Evolutionary conservation across 2,329 filamentous ascomycete genomes (phyloP).

Genomic region (Sphaerulina vaccinii): DNA sequence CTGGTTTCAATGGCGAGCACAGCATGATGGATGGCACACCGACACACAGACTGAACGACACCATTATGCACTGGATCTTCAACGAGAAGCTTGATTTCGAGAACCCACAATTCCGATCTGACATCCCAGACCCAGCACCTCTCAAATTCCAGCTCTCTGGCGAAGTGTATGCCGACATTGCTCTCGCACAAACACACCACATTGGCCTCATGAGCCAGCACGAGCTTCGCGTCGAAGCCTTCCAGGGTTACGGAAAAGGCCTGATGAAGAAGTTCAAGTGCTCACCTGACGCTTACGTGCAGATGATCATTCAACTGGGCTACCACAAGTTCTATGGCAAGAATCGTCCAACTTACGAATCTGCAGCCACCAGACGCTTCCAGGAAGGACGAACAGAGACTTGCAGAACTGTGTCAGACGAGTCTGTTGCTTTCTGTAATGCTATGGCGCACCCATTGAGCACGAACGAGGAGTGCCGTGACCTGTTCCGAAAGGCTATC

Average conservation of each 20-base stretch:
- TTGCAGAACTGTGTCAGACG: slow-evolving; percentile 86
- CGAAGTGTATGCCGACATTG: slow-evolving; percentile 73
- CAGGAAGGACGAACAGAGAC: slow-evolving; percentile 96
- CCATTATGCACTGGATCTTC: slow-evolving; percentile 86
- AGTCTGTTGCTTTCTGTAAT: slow-evolving; percentile 84
- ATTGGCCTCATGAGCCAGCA: slow-evolving; percentile 77
- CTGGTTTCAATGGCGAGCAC: slow-evolving; percentile 97
- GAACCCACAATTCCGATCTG: slow-evolving; percentile 72
- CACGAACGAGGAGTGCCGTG: slow-evolving; percentile 64
- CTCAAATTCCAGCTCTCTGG: slow-evolving; percentile 76
- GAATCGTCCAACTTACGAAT: slow-evolving; percentile 97
- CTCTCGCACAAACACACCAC: slow-evolving; percentile 77
- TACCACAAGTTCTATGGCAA: slow-evolving; percentile 99
- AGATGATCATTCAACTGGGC: slow-evolving; percentile 97
- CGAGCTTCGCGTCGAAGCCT: slow-evolving; percentile 89
- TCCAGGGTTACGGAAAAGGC: slow-evolving; percentile 96
- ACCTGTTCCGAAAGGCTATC: slow-evolving; percentile 79
- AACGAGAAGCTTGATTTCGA: slow-evolving; percentile 91
- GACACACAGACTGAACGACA: slow-evolving; percentile 95
- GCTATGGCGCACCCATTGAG: slow-evolving; percentile 72
- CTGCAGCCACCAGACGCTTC: slow-evolving; percentile 89
- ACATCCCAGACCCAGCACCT: slow-evolving; percentile 75
- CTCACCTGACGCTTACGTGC: slow-evolving; percentile 94
- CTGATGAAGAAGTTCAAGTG: slow-evolving; percentile 99
- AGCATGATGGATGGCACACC: slow-evolving; percentile 99